Percentiles rank a stretch among this genome's conserved stretches.
phyloP scores from a whole-genome alignment of 371 early-diverging fungal species.

The Mortierella sp. region DNA sequence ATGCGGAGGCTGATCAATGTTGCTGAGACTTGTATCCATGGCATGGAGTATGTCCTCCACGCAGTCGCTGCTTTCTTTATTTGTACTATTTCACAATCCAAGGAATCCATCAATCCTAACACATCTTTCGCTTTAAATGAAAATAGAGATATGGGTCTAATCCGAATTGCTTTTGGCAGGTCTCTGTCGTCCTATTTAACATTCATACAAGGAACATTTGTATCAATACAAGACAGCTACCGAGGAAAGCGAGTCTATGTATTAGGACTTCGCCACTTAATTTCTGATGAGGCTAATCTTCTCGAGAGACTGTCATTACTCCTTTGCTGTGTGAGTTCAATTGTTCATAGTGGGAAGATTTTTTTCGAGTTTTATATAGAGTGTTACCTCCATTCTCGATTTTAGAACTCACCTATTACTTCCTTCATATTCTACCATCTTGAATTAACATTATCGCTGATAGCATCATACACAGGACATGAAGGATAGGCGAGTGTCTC shows the following conservation, averaged over 20 bases:
- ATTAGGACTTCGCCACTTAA: slow-evolving; percentile 53
- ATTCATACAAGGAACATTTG: slow-evolving; percentile 54
- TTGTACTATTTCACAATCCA: background rate
- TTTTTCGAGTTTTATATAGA: too few species aligned
- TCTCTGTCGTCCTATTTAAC: slow-evolving; percentile 56
- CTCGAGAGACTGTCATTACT: slow-evolving; percentile 44
- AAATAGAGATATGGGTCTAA: slow-evolving; percentile 55
- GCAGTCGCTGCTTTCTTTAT: background rate
- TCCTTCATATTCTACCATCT: too few species aligned
- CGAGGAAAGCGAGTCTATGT: slow-evolving; percentile 26
- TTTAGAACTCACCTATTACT: too few species aligned
- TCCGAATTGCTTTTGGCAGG: slow-evolving; percentile 60
- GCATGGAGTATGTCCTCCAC: slow-evolving; percentile 46
- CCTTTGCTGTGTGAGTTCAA: slow-evolving; percentile 39
- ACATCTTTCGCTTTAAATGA: background rate
- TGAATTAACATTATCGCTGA: too few species aligned
- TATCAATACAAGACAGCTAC: slow-evolving; percentile 36
- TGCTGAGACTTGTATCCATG: slow-evolving; percentile 48
- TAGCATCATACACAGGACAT: slow-evolving; percentile 28
- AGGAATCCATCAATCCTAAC: background rate
- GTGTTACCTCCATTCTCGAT: too few species aligned
- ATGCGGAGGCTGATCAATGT: slow-evolving; percentile 50
- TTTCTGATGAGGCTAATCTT: slow-evolving; percentile 27
- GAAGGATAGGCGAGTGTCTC: background rate
- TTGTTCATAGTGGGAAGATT: slow-evolving; percentile 3